These are phyloP conservation scores for Ophiognomonia clavigignenti-juglandacearum DNA, from an alignment of 2,329 filamentous ascomycete genomes.

Conservation along the genomic window DNA sequence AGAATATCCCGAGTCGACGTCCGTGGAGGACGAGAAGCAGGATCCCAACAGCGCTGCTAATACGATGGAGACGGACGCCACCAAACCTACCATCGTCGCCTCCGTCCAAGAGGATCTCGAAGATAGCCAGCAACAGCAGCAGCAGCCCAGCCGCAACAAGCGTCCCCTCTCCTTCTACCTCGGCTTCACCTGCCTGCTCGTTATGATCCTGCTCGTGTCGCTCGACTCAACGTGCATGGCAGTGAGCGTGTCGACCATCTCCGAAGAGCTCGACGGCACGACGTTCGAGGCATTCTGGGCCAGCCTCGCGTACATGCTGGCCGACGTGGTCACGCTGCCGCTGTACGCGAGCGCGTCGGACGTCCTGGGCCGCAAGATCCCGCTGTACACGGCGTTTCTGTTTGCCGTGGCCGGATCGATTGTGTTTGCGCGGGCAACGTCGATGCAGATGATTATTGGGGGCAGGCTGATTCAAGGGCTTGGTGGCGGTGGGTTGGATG, in stretches of 20 bases:
- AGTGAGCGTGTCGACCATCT: slow-evolving; percentile 1
- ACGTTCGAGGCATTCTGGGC: slow-evolving; percentile 28
- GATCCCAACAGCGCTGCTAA: no score
- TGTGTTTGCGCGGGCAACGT: slow-evolving; percentile 23
- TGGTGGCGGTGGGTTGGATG: slow-evolving; percentile 27
- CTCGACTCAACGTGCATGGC: slow-evolving; percentile 8
- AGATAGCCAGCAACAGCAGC: no score
- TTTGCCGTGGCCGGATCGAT: slow-evolving; percentile 33
- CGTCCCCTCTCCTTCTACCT: slow-evolving; percentile 2
- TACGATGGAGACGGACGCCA: no score
- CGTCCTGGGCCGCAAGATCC: slow-evolving; percentile 26
- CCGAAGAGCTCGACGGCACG: slow-evolving; percentile 19
- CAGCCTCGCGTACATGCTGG: slow-evolving; percentile 25
- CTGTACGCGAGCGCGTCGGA: slow-evolving; percentile 25
- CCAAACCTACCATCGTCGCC: no score
- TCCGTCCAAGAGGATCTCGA: no score
- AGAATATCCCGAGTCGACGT: no score
- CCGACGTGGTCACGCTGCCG: slow-evolving; percentile 22
- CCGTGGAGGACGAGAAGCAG: no score
- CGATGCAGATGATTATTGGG: slow-evolving; percentile 22
- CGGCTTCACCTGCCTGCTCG: background rate
- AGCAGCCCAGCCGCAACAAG: no score
- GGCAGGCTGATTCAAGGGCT: slow-evolving; percentile 26
- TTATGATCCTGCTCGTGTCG: slow-evolving; percentile 7
- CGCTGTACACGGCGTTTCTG: slow-evolving; percentile 23